These are phyloP conservation scores for Onygenales sp. DNA, from an alignment of 2,329 filamentous ascomycete genomes.

Conservation along the genomic window DNA sequence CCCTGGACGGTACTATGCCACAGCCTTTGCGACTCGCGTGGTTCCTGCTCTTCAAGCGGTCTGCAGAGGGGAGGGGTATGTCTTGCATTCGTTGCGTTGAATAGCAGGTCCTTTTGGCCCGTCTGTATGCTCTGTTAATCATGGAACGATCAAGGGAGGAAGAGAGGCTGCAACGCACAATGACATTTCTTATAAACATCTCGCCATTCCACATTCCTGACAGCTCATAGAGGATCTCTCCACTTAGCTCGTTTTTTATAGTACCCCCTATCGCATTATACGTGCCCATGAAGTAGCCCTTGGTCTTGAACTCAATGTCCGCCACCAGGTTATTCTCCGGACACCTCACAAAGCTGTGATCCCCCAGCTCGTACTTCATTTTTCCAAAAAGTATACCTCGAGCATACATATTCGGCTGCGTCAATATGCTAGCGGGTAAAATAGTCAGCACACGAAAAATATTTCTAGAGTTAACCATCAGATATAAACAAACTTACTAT, in stretches of 20 bases:
- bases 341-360: constrained; percentile 87
- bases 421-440: constrained; percentile 57
- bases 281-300: constrained; percentile 90
- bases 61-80: constrained; percentile 64
- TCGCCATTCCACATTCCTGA: constrained; percentile 90
- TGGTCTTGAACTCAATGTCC: constrained; percentile 97
- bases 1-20: constrained; percentile 77
- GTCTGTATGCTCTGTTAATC: constrained; percentile 47
- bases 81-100: constrained; percentile 72
- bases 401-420: constrained; percentile 98
- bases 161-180: constrained; percentile 43
- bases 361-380: constrained; percentile 98
- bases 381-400: constrained; percentile 94
- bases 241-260: constrained; percentile 80
- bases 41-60: constrained; percentile 75
- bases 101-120: constrained; percentile 79
- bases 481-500: constrained; percentile 57
- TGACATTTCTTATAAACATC: constrained; percentile 81
- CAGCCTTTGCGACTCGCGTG: constrained; percentile 79
- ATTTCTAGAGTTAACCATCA: not conserved
- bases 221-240: constrained; percentile 80
- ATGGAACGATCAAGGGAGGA: not conserved
- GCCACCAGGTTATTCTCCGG: constrained; percentile 78
- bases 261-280: constrained; percentile 92
- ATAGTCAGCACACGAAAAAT: constrained; percentile 3